Percentiles rank a stretch among this genome's conserved stretches.
phyloP scores from a whole-genome alignment of 2,329 filamentous ascomycete genomes.

The Anthostomella pinea region DNA sequence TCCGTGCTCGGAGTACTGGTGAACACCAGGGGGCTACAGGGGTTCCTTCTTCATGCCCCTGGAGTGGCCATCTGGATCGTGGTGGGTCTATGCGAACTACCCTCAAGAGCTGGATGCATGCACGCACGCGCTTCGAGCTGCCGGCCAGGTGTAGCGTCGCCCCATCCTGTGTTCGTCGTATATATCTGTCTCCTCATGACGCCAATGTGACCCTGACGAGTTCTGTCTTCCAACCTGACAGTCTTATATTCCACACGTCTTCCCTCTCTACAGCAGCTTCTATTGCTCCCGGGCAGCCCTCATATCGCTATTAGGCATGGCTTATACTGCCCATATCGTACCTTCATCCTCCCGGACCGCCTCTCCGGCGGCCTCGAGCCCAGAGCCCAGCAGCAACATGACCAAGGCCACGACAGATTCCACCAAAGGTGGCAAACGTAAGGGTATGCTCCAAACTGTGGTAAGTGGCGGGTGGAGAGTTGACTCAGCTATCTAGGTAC shows the following conservation, averaged over 20 bases:
- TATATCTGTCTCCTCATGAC: constrained; percentile 22
- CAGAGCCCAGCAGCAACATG: constrained; percentile 23
- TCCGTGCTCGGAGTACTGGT: background rate
- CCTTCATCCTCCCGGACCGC: constrained; percentile 11
- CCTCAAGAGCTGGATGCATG: constrained; percentile 7
- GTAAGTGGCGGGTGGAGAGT: background rate
- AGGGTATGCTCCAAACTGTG: constrained; percentile 23
- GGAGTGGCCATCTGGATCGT: constrained; percentile 5
- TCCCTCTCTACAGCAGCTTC: no score
- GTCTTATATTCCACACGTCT: background rate
- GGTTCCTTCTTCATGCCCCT: background rate
- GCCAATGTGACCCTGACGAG: constrained; percentile 14
- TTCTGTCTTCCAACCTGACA: constrained; percentile 7
- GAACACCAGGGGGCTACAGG: constrained; percentile 1
- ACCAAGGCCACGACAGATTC: constrained; percentile 22
- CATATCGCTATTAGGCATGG: constrained; percentile 12
- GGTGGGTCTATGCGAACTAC: constrained; percentile 5
- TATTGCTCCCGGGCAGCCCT: constrained; percentile 1
- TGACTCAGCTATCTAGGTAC: constrained; percentile 45
- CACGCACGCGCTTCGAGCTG: constrained; percentile 9
- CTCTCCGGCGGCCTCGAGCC: constrained; percentile 13
- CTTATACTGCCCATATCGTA: constrained; percentile 5
- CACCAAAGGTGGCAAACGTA: constrained; percentile 29
- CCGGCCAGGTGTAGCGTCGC: constrained; percentile 12
- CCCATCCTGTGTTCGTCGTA: constrained; percentile 13